A percentile compares a stretch with the other conserved stretches of the same genome.
Conservation (phyloP, 2,329 filamentous ascomycete genomes). For the Tolypocladium tundrense region DNA sequence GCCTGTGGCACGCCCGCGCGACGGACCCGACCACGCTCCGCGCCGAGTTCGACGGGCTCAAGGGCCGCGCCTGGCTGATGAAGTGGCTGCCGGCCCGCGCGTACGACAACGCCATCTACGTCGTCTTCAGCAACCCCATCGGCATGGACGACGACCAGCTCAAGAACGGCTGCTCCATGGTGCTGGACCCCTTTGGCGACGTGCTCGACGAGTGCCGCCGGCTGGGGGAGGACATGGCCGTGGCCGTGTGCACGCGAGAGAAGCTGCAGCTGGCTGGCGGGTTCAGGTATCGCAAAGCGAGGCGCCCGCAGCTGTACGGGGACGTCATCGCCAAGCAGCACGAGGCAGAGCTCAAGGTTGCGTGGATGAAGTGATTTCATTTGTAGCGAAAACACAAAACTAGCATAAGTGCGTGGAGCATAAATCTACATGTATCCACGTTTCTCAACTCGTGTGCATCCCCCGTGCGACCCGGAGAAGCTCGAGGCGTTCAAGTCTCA, state of each 20-base stretch:
- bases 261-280: constrained; percentile 8
- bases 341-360: constrained; percentile 6
- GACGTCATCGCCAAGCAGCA: constrained; percentile 4
- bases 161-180: constrained; percentile 10
- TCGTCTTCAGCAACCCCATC: constrained; percentile 10
- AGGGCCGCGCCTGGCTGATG: constrained; percentile 10
- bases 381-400: background rate
- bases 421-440: background rate
- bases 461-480: constrained; percentile 26
- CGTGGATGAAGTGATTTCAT: constrained; percentile 3
- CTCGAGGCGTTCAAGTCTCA: constrained; percentile 25
- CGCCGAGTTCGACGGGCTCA: constrained; percentile 9
- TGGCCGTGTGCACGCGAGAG: constrained; percentile 8
- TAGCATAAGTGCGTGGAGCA: background rate
- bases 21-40: constrained; percentile 7
- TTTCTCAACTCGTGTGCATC: constrained; percentile 21
- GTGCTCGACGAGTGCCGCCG: constrained; percentile 7
- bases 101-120: constrained; percentile 9
- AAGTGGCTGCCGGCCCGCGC: constrained; percentile 10
- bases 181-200: constrained; percentile 8
- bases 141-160: constrained; percentile 10
- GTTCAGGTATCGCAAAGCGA: constrained; percentile 7
- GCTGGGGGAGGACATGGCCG: constrained; percentile 7
- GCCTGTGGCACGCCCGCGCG: constrained; percentile 2
- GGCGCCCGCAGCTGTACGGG: constrained; percentile 7